Conservation (phyloP, 192 early-diverging fungal genomes). For the Coemansia sp. region DNA sequence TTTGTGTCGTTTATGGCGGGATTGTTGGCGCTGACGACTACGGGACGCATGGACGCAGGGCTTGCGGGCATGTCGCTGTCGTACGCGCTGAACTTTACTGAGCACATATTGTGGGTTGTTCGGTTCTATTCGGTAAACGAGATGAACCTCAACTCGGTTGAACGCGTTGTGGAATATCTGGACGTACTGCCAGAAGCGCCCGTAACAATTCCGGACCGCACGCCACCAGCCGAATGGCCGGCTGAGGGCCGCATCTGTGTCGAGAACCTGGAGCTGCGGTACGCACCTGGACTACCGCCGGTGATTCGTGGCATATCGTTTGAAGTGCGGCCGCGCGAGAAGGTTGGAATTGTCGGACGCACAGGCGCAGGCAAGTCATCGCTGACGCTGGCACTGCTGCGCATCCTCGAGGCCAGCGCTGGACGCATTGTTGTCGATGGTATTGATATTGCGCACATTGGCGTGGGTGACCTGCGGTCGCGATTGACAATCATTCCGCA, state of each 20-base stretch:
- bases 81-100: slow-evolving; percentile 81
- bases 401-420: slow-evolving; percentile 69
- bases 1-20: slow-evolving; percentile 62
- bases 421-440: slow-evolving; percentile 74
- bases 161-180: slow-evolving; percentile 81
- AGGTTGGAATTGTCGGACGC: slow-evolving; percentile 88
- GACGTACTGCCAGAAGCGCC: slow-evolving; percentile 75
- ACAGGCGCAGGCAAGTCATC: slow-evolving; percentile 82
- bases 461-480: slow-evolving; percentile 73
- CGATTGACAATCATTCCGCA: slow-evolving; percentile 86
- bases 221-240: slow-evolving; percentile 64
- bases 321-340: slow-evolving; percentile 66
- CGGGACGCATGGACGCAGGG: slow-evolving; percentile 69
- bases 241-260: slow-evolving; percentile 68
- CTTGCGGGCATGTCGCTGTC: slow-evolving; percentile 79
- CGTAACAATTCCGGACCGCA: slow-evolving; percentile 37
- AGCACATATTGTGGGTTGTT: slow-evolving; percentile 75
- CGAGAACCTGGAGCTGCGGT: slow-evolving; percentile 66
- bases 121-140: slow-evolving; percentile 75
- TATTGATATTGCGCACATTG: slow-evolving; percentile 71
- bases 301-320: slow-evolving; percentile 75
- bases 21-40: slow-evolving; percentile 58
- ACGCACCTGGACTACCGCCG: slow-evolving; percentile 61
- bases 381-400: slow-evolving; percentile 68
- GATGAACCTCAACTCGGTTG: slow-evolving; percentile 81